Conservation (phyloP, 2,329 filamentous ascomycete genomes). For the Trichoderma cornu-damae region DNA sequence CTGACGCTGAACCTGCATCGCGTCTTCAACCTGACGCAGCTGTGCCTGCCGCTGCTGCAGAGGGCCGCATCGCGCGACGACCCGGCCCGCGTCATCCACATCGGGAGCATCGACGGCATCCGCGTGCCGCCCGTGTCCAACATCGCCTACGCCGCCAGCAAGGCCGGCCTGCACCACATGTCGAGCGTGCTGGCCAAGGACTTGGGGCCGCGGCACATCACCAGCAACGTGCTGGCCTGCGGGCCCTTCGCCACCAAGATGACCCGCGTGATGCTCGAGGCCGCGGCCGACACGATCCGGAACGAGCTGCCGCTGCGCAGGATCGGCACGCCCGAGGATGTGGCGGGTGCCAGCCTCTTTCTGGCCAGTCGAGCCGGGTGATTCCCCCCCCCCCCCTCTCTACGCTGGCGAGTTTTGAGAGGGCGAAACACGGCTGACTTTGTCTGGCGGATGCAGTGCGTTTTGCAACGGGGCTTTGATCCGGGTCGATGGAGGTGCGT, state of each 20-base stretch:
- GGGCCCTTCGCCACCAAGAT: conserved; percentile 67
- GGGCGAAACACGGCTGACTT: background rate
- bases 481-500: conserved; percentile 54
- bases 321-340: conserved; percentile 63
- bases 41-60: conserved; percentile 54
- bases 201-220: conserved; percentile 55
- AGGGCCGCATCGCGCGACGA: conserved; percentile 38
- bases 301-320: conserved; percentile 58
- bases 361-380: conserved; percentile 61
- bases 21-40: conserved; percentile 62
- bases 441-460: conserved; percentile 30
- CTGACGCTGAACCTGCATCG: conserved; percentile 63
- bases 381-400: conserved; percentile 21
- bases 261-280: conserved; percentile 58
- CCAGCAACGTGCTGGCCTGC: conserved; percentile 64
- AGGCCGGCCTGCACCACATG: conserved; percentile 62
- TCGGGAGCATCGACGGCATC: conserved; percentile 59
- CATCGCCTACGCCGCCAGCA: conserved; percentile 56
- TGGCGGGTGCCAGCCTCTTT: conserved; percentile 67
- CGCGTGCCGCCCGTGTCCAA: conserved; percentile 55
- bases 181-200: conserved; percentile 54
- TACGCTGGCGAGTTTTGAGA: conserved; percentile 26
- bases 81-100: conserved; percentile 58
- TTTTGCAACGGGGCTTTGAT: conserved; percentile 63
- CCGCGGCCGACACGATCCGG: conserved; percentile 50